A percentile compares a stretch with the other conserved stretches of the same genome.
These are phyloP conservation scores for Clitocybe nebularis DNA, from an alignment of 1,284 basidiomycete genomes.

Conservation along the genomic window DNA sequence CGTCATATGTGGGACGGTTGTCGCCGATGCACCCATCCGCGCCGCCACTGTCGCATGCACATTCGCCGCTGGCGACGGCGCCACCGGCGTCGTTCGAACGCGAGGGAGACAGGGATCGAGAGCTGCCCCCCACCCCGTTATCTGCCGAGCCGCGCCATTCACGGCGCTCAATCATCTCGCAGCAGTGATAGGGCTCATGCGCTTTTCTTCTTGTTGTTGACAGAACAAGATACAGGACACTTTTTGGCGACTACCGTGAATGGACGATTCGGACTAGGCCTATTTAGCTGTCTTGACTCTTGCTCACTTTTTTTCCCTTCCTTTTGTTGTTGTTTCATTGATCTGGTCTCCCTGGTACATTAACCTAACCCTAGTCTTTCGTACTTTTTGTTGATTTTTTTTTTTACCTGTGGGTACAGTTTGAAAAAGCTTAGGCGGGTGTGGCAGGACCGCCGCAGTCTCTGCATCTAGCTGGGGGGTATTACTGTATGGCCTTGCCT, in stretches of 20 bases:
- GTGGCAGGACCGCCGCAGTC: no score
- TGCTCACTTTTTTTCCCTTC: no score
- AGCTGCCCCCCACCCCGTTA: slow-evolving; percentile 34
- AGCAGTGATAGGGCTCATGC: slow-evolving; percentile 22
- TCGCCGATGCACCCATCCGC: slow-evolving; percentile 35
- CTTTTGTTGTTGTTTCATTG: no score
- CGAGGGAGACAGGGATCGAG: slow-evolving; percentile 35
- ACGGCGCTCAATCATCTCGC: slow-evolving; percentile 33
- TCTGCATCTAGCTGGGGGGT: no score
- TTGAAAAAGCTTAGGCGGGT: no score
- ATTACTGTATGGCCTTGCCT: no score
- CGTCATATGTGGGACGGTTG: slow-evolving; percentile 31
- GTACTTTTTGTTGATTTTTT: no score
- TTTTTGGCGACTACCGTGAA: neutral
- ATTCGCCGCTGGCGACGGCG: slow-evolving; percentile 33
- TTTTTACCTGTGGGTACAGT: no score
- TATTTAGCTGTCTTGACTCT: no score
- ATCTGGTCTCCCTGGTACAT: no score
- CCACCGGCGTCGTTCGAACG: slow-evolving; percentile 54
- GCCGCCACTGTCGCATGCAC: slow-evolving; percentile 24
- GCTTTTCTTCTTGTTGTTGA: neutral
- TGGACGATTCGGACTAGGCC: slow-evolving; percentile 4
- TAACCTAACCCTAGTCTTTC: no score
- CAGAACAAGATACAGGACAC: neutral
- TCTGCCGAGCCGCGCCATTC: slow-evolving; percentile 32